A percentile compares a stretch with the other conserved stretches of the same genome.
phyloP scores from a whole-genome alignment of 73 alveolate species.

The Diophrys sp. region DNA sequence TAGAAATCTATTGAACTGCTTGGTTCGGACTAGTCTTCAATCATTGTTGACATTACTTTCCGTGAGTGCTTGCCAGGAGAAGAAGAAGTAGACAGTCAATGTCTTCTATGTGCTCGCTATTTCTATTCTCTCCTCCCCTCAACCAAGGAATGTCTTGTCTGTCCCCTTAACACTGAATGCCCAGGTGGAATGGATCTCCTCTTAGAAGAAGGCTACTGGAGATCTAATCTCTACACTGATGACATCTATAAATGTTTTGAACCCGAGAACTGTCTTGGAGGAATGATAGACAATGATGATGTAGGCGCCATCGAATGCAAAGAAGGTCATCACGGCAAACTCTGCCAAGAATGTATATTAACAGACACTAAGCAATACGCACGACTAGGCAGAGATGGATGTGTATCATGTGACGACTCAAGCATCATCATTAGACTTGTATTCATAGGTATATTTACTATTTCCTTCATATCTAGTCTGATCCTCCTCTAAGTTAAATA shows the following conservation, averaged over 20 bases:
- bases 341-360: background rate
- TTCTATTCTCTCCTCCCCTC: background rate
- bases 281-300: background rate
- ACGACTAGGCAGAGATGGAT: background rate
- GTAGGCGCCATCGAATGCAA: background rate
- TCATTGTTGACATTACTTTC: too few species aligned
- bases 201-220: conserved; percentile 49
- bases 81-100: background rate
- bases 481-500: too few species aligned
- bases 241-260: conserved; percentile 24
- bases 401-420: background rate
- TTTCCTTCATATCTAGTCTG: too few species aligned
- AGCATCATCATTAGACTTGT: too few species aligned
- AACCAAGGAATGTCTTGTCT: conserved; percentile 26
- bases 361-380: background rate
- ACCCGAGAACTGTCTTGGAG: conserved; percentile 35
- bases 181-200: conserved; percentile 43
- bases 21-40: too few species aligned
- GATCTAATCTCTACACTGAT: conserved; percentile 13
- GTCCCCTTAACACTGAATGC: conserved; percentile 37
- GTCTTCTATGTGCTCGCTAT: background rate
- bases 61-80: background rate
- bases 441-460: too few species aligned
- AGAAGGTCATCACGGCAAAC: background rate
- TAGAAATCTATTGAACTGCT: too few species aligned